A percentile compares a stretch with the other conserved stretches of the same genome.
These are phyloP conservation scores for Tulasnella sp. DNA, from an alignment of 768 basidiomycete genomes.

Conservation along the genomic window DNA sequence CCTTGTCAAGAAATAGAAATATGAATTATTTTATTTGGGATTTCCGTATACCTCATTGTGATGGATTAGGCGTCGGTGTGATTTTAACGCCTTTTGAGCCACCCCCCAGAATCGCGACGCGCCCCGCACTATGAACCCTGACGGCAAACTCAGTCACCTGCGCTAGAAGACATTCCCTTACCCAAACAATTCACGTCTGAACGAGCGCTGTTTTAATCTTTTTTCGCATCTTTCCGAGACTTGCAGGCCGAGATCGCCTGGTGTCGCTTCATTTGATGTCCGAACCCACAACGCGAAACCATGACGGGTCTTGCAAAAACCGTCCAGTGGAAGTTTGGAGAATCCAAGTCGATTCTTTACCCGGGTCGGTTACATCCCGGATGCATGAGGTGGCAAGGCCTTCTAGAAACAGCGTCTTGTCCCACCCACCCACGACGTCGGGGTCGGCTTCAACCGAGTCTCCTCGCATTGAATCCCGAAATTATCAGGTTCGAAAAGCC, in stretches of 20 bases:
- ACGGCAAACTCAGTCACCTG: neutral
- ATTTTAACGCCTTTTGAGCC: neutral
- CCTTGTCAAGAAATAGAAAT: neutral
- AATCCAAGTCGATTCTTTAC: neutral
- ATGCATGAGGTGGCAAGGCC: neutral
- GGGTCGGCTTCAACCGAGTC: neutral
- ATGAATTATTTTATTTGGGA: neutral
- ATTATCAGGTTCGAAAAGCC: neutral
- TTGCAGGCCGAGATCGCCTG: neutral
- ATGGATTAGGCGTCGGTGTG: slow-evolving; percentile 1
- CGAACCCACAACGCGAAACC: neutral
- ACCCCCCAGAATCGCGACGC: neutral
- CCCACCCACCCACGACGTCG: neutral
- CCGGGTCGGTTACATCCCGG: neutral
- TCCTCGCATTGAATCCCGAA: neutral
- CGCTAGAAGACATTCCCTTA: neutral
- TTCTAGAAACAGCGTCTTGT: neutral
- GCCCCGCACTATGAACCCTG: neutral
- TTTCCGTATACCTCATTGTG: neutral
- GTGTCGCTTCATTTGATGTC: neutral
- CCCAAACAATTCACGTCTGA: slow-evolving; percentile 4
- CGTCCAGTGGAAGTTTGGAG: neutral
- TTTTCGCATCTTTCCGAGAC: neutral
- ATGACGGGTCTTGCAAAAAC: neutral
- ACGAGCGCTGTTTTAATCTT: neutral